phyloP scores from a whole-genome alignment of 352 stramenopile species.

The Phytophthora uliginosa region DNA sequence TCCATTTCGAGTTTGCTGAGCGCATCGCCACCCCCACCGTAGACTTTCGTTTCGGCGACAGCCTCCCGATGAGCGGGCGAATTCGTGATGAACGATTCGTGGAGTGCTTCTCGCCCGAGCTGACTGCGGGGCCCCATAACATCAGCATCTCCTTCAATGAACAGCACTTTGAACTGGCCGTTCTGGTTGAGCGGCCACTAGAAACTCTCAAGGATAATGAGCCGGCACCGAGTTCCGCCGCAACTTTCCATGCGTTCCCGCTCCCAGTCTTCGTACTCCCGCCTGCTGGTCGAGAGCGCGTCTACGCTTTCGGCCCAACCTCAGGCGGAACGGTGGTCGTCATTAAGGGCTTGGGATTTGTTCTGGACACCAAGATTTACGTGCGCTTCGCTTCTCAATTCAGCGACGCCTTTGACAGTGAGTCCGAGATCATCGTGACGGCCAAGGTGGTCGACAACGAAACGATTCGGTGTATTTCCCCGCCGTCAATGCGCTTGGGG shows the following conservation, averaged over 20 bases:
- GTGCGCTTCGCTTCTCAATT: constrained; percentile 68
- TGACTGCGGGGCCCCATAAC: constrained; percentile 50
- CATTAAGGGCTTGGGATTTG: constrained; percentile 72
- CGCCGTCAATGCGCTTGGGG: constrained; percentile 41
- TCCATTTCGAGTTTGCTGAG: constrained; percentile 76
- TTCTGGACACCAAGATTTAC: constrained; percentile 69
- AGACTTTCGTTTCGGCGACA: constrained; percentile 68
- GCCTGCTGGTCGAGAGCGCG: constrained; percentile 38
- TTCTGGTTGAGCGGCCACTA: constrained; percentile 3
- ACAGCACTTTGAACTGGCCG: constrained; percentile 63
- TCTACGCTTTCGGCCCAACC: constrained; percentile 63
- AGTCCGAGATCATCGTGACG: constrained; percentile 55
- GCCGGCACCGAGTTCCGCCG: constrained; percentile 8
- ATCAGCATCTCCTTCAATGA: constrained; percentile 77
- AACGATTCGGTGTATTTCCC: constrained; percentile 64
- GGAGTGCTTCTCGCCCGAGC: constrained; percentile 71
- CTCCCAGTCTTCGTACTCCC: constrained; percentile 70
- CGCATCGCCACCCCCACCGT: constrained; percentile 65
- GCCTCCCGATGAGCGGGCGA: constrained; percentile 38
- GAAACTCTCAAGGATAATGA: constrained; percentile 9
- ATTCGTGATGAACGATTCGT: constrained; percentile 58
- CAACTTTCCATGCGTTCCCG: constrained; percentile 61
- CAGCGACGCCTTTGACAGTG: constrained; percentile 39
- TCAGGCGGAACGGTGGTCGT: constrained; percentile 57
- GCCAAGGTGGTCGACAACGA: constrained; percentile 60